Base-by-base conservation (phyloP, 805 yeast species). In the Suhomyces xylopsoci region DNA sequence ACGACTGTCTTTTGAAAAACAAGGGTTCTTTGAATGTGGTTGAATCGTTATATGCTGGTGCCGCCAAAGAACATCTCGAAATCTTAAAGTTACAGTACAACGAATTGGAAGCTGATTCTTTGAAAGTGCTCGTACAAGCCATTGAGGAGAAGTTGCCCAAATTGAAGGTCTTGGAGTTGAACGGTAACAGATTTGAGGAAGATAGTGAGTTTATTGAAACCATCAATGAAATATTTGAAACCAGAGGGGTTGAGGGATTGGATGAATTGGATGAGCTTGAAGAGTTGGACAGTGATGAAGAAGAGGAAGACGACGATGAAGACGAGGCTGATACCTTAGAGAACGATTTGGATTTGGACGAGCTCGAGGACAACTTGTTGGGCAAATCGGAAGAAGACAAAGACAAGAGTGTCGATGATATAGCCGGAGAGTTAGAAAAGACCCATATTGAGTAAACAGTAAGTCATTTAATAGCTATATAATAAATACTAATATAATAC, bases 211-310 rank as follows among this genome's bases (percentile, higher is more conserved):
- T 79, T 19, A 69, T 94, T 51, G 88, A 83, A 51, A 69, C 73
- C 49, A 81, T 93, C 57, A 77, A 69, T 47, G 81, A 76, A 19
- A 68, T 84, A 15, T 90, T 93, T 60, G 88, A 81, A 52, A 80
- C 77, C 40, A 82, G 90, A 63, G 94, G 92, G 0, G 70, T 74
- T 52, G 97, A 96, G 55, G 93, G 87, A 67, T 74, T 94, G 32
- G 97, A 93, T 62, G 99, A 94, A 66, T 78, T 94, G 48, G 98
- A 93, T 62, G 99, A 94, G 61, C 81, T 94, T 73, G 99, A 93
- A 74, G 97, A 90, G 68, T 75, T 81, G 34, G 83, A 83, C 57
- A 82, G 83, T 47, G 88, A 82, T 22, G 90, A 83, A 50, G 90
- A 84, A 51, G 89, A 84, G 20, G 87, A 81, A 3, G 85, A 79